phyloP scores from a whole-genome alignment of 331 rosid genomes.

The Telfairia occidentalis region DNA sequence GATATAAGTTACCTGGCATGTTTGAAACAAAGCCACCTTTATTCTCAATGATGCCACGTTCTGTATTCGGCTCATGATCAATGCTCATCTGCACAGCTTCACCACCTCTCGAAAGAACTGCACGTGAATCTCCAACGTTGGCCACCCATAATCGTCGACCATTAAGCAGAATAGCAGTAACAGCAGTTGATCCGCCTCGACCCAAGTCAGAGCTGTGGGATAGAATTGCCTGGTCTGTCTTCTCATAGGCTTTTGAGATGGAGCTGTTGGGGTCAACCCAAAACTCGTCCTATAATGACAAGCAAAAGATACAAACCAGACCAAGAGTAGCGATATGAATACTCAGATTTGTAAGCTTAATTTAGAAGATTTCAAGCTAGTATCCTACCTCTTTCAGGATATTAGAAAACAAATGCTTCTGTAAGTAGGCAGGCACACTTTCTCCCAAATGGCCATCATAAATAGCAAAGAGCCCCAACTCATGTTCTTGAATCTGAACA shows the following conservation, averaged over 20 bases:
- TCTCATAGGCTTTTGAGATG: constrained; percentile 76
- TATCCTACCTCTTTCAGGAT: constrained; percentile 64
- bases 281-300: constrained; percentile 55
- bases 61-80: constrained; percentile 80
- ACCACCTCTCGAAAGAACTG: constrained; percentile 71
- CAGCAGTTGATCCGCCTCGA: constrained; percentile 91
- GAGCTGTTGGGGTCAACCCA: constrained; percentile 66
- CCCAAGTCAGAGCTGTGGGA: constrained; percentile 85
- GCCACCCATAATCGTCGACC: constrained; percentile 59
- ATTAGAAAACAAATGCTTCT: constrained; percentile 72
- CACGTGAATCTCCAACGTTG: constrained; percentile 91
- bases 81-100: constrained; percentile 67
- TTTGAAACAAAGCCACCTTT: constrained; percentile 95
- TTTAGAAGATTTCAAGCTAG: neutral
- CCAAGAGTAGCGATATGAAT: neutral
- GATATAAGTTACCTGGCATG: constrained; percentile 59
- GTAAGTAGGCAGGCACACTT: constrained; percentile 74
- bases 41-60: constrained; percentile 71
- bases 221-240: constrained; percentile 80
- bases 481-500: constrained; percentile 46
- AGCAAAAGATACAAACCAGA: neutral
- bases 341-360: neutral
- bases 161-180: constrained; percentile 70
- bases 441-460: constrained; percentile 91
- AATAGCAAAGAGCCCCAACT: constrained; percentile 82